Percentiles rank a stretch among this genome's conserved stretches.
phyloP scores from a whole-genome alignment of 2,329 filamentous ascomycete species.

The Scedosporium apiospermum region DNA sequence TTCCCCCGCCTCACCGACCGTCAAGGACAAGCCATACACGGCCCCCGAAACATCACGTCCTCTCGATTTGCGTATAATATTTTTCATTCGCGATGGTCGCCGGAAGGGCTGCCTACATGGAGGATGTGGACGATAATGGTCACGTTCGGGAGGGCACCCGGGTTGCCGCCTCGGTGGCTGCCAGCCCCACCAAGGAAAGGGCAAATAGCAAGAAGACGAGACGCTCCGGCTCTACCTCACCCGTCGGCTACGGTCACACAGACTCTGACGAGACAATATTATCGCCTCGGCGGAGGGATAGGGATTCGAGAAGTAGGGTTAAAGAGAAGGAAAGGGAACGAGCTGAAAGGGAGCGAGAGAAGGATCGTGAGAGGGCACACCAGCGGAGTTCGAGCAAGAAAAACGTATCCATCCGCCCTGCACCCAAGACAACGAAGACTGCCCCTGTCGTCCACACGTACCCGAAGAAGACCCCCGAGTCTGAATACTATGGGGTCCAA shows the following conservation, averaged over 20 bases:
- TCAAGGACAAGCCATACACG: neutral
- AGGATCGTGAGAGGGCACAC: slow-evolving; percentile 3
- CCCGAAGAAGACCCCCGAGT: slow-evolving; percentile 1
- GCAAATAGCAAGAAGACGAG: slow-evolving; percentile 8
- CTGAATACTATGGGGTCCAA: slow-evolving; percentile 6
- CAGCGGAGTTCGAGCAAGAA: slow-evolving; percentile 5
- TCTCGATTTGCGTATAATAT: neutral
- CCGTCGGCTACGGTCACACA: slow-evolving; percentile 1
- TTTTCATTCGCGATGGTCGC: slow-evolving; percentile 4
- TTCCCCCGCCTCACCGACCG: neutral
- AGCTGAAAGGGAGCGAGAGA: neutral
- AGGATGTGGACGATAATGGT: slow-evolving; percentile 10
- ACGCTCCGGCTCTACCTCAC: slow-evolving; percentile 4
- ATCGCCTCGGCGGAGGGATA: slow-evolving; percentile 1
- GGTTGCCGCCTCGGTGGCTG: slow-evolving; percentile 10
- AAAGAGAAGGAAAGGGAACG: slow-evolving; percentile 2
- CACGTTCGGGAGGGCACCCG: slow-evolving; percentile 7
- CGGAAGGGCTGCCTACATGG: slow-evolving; percentile 9
- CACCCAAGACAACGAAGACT: slow-evolving; percentile 2
- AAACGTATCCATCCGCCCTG: slow-evolving; percentile 4
- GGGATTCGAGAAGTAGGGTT: neutral
- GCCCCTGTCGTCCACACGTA: slow-evolving; percentile 1
- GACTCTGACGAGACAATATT: slow-evolving; percentile 3
- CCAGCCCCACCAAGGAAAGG: slow-evolving; percentile 5
- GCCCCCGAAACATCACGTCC: neutral